phyloP scores from a whole-genome alignment of 2,329 filamentous ascomycete species.

The Ophiostoma quercus region DNA sequence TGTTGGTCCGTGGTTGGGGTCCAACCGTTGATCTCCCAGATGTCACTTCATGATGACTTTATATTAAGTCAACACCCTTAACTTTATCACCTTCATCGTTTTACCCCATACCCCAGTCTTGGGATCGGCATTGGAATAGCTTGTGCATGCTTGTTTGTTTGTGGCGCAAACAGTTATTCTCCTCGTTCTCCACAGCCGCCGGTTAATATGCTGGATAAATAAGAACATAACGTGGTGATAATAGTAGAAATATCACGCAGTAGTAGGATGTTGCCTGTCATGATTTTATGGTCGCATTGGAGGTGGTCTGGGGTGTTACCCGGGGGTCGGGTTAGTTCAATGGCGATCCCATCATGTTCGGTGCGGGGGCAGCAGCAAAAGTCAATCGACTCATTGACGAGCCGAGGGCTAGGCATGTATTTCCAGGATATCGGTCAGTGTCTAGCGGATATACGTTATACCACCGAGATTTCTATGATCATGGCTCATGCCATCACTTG shows the following conservation, averaged over 20 bases:
- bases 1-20: neutral
- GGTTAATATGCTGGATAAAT: neutral
- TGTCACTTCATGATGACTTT: neutral
- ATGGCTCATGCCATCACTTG: neutral
- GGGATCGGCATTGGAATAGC: neutral
- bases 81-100: neutral
- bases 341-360: neutral
- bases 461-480: neutral
- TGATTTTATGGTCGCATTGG: neutral
- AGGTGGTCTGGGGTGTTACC: neutral
- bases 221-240: neutral
- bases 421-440: neutral
- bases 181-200: neutral
- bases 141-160: neutral
- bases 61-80: neutral
- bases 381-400: neutral
- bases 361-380: neutral
- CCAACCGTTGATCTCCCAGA: neutral
- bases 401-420: neutral
- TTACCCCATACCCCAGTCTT: conserved; percentile 1
- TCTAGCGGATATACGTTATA: neutral
- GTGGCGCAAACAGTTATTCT: neutral
- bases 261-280: neutral
- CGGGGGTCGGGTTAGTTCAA: neutral
- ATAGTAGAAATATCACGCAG: neutral